Evolutionary conservation across 768 basidiomycete species (phyloP), one percentile per base, ranked within the genome.

Genomic region (Tricholoma flavovirens): DNA sequence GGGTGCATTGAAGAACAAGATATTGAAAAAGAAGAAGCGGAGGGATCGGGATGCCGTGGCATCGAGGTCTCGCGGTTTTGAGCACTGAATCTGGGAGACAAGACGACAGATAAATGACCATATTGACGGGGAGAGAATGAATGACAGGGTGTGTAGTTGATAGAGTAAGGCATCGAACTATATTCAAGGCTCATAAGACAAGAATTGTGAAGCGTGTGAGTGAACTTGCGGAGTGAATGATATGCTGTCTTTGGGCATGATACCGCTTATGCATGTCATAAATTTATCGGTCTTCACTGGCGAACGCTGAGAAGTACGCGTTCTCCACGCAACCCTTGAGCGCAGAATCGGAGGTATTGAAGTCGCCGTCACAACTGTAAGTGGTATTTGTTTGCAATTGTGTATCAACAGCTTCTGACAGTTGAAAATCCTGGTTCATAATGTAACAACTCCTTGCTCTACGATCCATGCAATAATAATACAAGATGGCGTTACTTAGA

Each of bases 81-180:
- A 75, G 65, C 83, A 85, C 60, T 87, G 76, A 61, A 83, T 79
- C 67, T 91, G 89, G 38, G 78, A 76, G 38, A 80, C 60, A 49
- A 84, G 61, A 36, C 89, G 80, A 54, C 73, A 77, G 36, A 84
- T 50, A 60, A 80, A 78, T 12, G 77, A 67, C 75, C 78, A 77
- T 56, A 90, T 64, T 30, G 84, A 78, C 7, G 90, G 89, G 3
- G 88, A 84, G 30, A 87, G 76, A 70, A 91, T 81, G 77, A 88
- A 91, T 42, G 88, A 90, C 56, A 90, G 67, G 51, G 83, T 78
- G 68, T 87, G 82, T 59, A 92, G 72, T 66, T 90, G 86, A 72
- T 86, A 86, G 57, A 88, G 74, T 30, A 90, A 71, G 56, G 77
- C 70, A 68, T 90, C 85, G 67, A 90, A 78, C 90, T 90, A 64